phyloP scores from a whole-genome alignment of 148 eudicot species.

The Spergularia marina region DNA sequence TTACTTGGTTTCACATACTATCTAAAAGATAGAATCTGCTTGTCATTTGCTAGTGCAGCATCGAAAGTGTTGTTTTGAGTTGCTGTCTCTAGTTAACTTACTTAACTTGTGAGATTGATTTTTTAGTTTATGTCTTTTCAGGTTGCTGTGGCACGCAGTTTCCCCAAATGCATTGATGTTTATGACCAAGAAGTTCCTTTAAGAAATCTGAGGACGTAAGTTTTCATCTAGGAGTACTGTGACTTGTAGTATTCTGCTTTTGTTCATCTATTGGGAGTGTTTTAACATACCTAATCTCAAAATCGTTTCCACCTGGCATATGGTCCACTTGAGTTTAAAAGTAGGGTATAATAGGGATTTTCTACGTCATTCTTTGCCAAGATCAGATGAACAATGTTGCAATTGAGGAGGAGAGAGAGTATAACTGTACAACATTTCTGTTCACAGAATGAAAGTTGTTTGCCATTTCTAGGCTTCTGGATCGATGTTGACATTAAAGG shows the following conservation, averaged over 20 bases:
- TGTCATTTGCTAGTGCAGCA: neutral
- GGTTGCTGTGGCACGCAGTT: slow-evolving; percentile 75
- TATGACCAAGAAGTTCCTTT: slow-evolving; percentile 73
- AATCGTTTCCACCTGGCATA: neutral
- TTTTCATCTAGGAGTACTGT: neutral
- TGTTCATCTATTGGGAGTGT: neutral
- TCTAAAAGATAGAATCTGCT: neutral
- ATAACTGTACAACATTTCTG: too few relatives aligned
- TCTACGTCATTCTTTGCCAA: too few relatives aligned
- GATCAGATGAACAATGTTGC: too few relatives aligned
- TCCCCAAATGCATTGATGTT: slow-evolving; percentile 56
- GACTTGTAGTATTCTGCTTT: neutral
- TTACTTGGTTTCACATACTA: too few relatives aligned
- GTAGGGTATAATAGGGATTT: too few relatives aligned
- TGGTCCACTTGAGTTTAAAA: too few relatives aligned
- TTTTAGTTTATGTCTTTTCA: slow-evolving; percentile 20
- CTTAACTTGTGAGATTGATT: too few relatives aligned
- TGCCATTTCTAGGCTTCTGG: too few relatives aligned
- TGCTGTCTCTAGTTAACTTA: neutral
- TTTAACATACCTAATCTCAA: neutral
- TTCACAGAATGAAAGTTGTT: too few relatives aligned
- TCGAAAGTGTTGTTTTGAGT: neutral
- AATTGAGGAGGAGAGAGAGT: too few relatives aligned
- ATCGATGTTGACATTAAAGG: too few relatives aligned
- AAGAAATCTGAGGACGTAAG: slow-evolving; percentile 56